Conservation (phyloP, 1,284 basidiomycete species). For the Meira nashicola region DNA sequence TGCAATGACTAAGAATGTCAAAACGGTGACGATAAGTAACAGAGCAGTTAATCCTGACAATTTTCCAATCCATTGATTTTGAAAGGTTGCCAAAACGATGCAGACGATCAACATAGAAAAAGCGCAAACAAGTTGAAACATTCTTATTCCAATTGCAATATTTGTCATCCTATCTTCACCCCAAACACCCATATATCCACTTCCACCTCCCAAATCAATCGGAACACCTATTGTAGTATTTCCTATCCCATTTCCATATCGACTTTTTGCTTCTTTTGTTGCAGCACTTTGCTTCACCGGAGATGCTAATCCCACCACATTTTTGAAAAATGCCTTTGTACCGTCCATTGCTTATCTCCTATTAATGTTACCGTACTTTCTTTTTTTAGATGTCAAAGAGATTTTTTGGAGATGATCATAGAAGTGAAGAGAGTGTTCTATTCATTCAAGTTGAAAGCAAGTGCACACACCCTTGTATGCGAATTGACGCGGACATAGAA, state of each 20-base stretch:
- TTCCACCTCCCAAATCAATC: conserved; percentile 1
- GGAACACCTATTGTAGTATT: conserved; percentile 1
- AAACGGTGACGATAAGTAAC: conserved; percentile 28
- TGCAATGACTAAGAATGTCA: conserved; percentile 24
- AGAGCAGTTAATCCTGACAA: conserved; percentile 43
- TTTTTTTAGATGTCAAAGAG: too few relatives aligned
- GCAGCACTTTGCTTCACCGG: too few relatives aligned
- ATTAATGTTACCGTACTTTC: too few relatives aligned
- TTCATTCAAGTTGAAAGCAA: too few relatives aligned
- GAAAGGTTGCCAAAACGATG: conserved; percentile 36
- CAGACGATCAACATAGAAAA: conserved; percentile 25
- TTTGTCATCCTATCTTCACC: conserved; percentile 6
- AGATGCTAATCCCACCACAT: too few relatives aligned
- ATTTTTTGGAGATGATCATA: too few relatives aligned
- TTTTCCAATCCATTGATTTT: conserved; percentile 34
- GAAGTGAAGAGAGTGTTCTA: too few relatives aligned
- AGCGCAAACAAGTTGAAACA: not conserved
- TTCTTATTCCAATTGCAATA: conserved; percentile 1
- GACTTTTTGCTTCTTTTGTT: conserved; percentile 1
- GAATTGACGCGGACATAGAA: too few relatives aligned
- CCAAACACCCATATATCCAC: not conserved
- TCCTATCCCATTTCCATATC: conserved; percentile 12
- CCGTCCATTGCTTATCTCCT: too few relatives aligned
- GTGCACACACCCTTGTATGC: too few relatives aligned
- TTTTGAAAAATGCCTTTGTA: too few relatives aligned